Base-by-base conservation (phyloP, 257 asterid genomes). In the Plantago major region DNA sequence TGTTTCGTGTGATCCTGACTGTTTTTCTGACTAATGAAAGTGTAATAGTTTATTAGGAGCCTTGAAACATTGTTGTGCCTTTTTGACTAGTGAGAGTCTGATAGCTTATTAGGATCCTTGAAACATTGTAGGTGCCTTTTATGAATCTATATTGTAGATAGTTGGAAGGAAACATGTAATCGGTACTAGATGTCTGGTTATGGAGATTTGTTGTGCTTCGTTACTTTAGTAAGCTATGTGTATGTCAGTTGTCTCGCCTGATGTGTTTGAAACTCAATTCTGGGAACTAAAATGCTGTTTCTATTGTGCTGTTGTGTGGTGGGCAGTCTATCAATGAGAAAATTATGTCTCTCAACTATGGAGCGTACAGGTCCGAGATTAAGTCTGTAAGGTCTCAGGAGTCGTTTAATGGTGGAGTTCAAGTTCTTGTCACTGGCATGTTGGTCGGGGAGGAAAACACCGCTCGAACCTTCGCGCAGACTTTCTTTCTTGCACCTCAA, bases 401-500 rank as follows among this genome's bases (percentile, higher is more conserved):
- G 55, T 93, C 97, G 11, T 74, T 72, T 56, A 71, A 70, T 65
- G 95, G 90, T 13, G 99, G 96, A 46, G 93, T 93, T 50, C 81
- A 80, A 19, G 96, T 87, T 60, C 95, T 93, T 58, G 99, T 93
- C 50, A 93, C 97, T 55, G 99, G 99, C 51, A 76, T 70, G 63
- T 71, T 93, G 57, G 77, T 81, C 3, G 95, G 87, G 69, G 73
- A 79, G 55, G 92, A 84, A 65, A 71, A 72, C 62, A 62, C 76
- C 69, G 73, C 69, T 54, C 76, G 73, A 51, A 78, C 84, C 67
- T 93, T 93, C 73, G 67, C 95, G 18, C 99, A 93, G 61, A 60
- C 84, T 33, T 93, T 93, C 84, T 93, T 89, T 76, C 95, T 93
- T 48, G 99, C 99, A 14, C 97, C 99, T 44, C 99, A 93, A 70